Conservation (phyloP, 306 rosid genomes). For the Malus sylvestris region DNA sequence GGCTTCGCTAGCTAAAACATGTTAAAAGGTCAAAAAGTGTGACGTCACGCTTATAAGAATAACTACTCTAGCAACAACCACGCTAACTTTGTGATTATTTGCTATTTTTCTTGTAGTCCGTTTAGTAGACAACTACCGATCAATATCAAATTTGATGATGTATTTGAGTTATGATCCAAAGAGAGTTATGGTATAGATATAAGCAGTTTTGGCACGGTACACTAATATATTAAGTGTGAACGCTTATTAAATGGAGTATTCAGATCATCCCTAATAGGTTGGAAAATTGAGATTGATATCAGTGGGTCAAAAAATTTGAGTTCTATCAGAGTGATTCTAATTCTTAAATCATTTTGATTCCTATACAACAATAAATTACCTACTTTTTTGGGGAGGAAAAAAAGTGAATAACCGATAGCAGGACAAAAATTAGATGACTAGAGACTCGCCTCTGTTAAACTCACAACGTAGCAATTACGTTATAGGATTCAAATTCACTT, state of each 20-base stretch:
- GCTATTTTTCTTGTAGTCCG: background rate
- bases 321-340: background rate
- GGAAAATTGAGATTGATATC: background rate
- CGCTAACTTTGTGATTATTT: background rate
- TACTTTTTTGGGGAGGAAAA: background rate
- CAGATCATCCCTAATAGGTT: background rate
- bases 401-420: too few relatives aligned
- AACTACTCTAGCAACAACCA: background rate
- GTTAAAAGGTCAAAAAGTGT: background rate
- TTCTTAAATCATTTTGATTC: background rate
- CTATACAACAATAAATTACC: background rate
- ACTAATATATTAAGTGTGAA: too few relatives aligned
- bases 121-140: background rate
- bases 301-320: background rate
- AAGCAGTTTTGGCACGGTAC: background rate
- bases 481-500: too few relatives aligned
- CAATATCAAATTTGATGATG: background rate
- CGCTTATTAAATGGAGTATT: background rate
- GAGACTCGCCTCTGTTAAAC: too few relatives aligned
- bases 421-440: too few relatives aligned
- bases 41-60: background rate
- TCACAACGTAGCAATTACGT: too few relatives aligned
- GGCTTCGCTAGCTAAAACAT: background rate
- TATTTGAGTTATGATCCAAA: background rate
- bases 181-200: background rate